These are phyloP conservation scores for Arctium lappa DNA, from an alignment of 129 eudicot species.

Conservation along the genomic window DNA sequence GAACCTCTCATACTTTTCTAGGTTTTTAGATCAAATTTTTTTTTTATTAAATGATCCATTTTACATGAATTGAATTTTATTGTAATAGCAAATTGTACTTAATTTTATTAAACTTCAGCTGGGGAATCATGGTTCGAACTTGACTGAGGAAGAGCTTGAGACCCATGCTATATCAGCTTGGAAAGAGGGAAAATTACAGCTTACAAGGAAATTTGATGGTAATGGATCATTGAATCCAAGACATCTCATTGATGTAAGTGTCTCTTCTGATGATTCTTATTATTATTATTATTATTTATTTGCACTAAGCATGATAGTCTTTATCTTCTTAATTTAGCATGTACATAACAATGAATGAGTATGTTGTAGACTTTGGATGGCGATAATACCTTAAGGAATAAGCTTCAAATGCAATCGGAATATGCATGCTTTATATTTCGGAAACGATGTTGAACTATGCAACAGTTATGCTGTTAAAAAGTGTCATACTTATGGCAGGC, in stretches of 20 bases:
- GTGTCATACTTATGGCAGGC: neutral
- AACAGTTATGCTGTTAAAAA: neutral
- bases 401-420: neutral
- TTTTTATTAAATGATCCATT: neutral
- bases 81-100: conserved; percentile 7
- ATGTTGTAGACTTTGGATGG: conserved; percentile 12
- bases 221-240: conserved; percentile 38
- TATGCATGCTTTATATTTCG: neutral
- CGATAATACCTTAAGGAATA: neutral
- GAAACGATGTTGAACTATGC: neutral
- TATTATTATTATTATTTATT: neutral
- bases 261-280: conserved; percentile 4
- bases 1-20: neutral
- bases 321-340: neutral
- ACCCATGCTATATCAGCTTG: conserved; percentile 81
- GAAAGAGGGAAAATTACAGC: conserved; percentile 69
- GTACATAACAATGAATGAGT: neutral
- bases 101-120: conserved; percentile 37
- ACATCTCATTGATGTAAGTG: conserved; percentile 60
- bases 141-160: conserved; percentile 88
- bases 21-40: neutral
- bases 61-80: conserved; percentile 2
- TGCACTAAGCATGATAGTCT: neutral
- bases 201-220: conserved; percentile 48
- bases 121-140: conserved; percentile 78